A percentile compares a stretch with the other conserved stretches of the same genome.
phyloP scores from a whole-genome alignment of 2,329 filamentous ascomycete genomes.

The Beauveria scarabaeidicola region DNA sequence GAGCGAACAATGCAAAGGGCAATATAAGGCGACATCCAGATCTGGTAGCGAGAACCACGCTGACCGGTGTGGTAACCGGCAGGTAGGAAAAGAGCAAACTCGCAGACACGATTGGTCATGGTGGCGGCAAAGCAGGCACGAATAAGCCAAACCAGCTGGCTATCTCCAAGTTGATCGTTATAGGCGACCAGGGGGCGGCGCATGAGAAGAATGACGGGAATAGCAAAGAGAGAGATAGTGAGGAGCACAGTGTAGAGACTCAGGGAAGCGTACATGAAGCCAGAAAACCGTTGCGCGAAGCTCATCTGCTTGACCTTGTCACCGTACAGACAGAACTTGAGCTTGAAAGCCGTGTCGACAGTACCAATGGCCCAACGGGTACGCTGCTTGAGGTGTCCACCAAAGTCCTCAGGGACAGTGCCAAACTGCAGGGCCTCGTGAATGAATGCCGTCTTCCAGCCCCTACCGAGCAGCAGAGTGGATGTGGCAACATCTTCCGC shows the following conservation, averaged over 20 bases:
- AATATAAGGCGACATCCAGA: slow-evolving; percentile 58
- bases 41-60: slow-evolving; percentile 45
- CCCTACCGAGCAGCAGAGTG: slow-evolving; percentile 47
- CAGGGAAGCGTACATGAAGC: slow-evolving; percentile 48
- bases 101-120: slow-evolving; percentile 44
- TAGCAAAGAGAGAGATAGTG: slow-evolving; percentile 46
- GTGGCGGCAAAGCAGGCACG: slow-evolving; percentile 44
- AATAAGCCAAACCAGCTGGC: slow-evolving; percentile 51
- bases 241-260: slow-evolving; percentile 49
- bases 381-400: slow-evolving; percentile 47
- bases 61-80: slow-evolving; percentile 52
- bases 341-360: slow-evolving; percentile 50
- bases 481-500: slow-evolving; percentile 54
- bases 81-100: slow-evolving; percentile 50
- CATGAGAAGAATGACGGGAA: slow-evolving; percentile 50
- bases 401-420: slow-evolving; percentile 48
- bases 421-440: slow-evolving; percentile 54
- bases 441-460: slow-evolving; percentile 54
- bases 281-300: slow-evolving; percentile 48
- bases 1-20: slow-evolving; percentile 48
- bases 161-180: slow-evolving; percentile 26
- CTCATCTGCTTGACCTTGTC: slow-evolving; percentile 44
- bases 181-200: slow-evolving; percentile 51
- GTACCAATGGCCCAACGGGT: slow-evolving; percentile 49
- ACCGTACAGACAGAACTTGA: slow-evolving; percentile 51